Evolutionary conservation across 176 grass and related monocot genomes (phyloP).

Genomic region (Oryza glaberrima): DNA sequence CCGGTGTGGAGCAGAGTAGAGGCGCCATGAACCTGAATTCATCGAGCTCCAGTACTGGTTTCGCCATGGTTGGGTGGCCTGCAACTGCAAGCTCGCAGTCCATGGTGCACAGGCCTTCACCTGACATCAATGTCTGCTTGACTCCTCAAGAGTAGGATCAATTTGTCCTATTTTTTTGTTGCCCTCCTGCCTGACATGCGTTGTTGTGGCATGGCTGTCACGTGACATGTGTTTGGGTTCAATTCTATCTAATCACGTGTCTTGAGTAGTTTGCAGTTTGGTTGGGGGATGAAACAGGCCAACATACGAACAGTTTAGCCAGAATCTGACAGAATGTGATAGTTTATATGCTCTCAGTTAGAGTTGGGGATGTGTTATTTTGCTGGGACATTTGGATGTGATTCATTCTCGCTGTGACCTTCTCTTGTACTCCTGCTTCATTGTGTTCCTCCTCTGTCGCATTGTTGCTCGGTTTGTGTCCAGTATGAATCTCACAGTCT

Average conservation of each 20-base stretch:
- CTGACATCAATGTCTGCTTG: constrained; percentile 83
- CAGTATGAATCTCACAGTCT: no score
- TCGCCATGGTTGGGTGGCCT: constrained; percentile 70
- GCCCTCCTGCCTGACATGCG: constrained; percentile 23
- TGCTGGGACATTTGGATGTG: constrained; percentile 7
- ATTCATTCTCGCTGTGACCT: background rate
- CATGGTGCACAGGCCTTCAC: constrained; percentile 53
- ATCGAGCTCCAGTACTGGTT: constrained; percentile 32
- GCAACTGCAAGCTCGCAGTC: constrained; percentile 46
- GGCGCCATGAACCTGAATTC: constrained; percentile 47
- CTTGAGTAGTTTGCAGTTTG: background rate
- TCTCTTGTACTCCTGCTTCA: no score
- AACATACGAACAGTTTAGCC: constrained; percentile 30
- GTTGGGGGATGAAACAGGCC: constrained; percentile 25
- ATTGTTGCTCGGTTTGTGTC: no score
- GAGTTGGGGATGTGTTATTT: constrained; percentile 6
- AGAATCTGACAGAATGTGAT: constrained; percentile 15
- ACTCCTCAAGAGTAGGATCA: constrained; percentile 57
- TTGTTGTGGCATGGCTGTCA: background rate
- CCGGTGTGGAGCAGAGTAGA: constrained; percentile 10
- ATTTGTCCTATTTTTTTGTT: background rate
- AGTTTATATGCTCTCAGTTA: background rate
- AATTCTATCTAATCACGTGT: constrained; percentile 3
- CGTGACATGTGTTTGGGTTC: constrained; percentile 26
- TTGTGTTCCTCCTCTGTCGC: no score